phyloP scores from a whole-genome alignment of 1,284 basidiomycete species.

The Grifola frondosa region DNA sequence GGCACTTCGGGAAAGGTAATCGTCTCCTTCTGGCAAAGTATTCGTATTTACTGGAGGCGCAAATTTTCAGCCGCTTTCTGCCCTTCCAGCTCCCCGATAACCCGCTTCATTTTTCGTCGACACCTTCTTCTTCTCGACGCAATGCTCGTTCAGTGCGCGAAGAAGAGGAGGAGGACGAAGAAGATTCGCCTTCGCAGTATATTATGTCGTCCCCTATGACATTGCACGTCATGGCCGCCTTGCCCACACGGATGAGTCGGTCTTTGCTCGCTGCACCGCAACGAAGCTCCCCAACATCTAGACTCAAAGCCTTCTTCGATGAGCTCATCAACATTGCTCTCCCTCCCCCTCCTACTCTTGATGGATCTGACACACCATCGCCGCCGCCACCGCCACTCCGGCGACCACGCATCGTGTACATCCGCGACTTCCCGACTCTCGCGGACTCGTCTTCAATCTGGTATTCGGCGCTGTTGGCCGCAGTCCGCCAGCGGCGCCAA shows the following conservation, averaged over 20 bases:
- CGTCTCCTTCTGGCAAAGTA: conserved; percentile 1
- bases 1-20: conserved; percentile 72
- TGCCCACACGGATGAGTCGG: conserved; percentile 38
- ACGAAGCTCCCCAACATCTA: conserved; percentile 44
- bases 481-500: conserved; percentile 71
- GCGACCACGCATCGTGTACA: conserved; percentile 76
- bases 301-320: conserved; percentile 71
- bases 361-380: conserved; percentile 21
- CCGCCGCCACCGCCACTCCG: conserved; percentile 24
- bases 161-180: conserved; percentile 54
- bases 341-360: conserved; percentile 26
- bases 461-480: conserved; percentile 77
- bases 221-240: conserved; percentile 55
- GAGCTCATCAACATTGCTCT: conserved; percentile 65
- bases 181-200: conserved; percentile 32
- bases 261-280: conserved; percentile 27
- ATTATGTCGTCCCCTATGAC: conserved; percentile 51
- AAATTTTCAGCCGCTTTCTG: conserved; percentile 44
- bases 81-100: conserved; percentile 68
- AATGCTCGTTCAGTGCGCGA: conserved; percentile 27
- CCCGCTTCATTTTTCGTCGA: conserved; percentile 73
- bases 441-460: conserved; percentile 70
- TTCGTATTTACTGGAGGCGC: not conserved
- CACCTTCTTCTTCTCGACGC: conserved; percentile 37
- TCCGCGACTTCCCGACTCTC: conserved; percentile 79